Base-by-base conservation (phyloP, 768 basidiomycete species). In the Chlorophyllum brunneum region DNA sequence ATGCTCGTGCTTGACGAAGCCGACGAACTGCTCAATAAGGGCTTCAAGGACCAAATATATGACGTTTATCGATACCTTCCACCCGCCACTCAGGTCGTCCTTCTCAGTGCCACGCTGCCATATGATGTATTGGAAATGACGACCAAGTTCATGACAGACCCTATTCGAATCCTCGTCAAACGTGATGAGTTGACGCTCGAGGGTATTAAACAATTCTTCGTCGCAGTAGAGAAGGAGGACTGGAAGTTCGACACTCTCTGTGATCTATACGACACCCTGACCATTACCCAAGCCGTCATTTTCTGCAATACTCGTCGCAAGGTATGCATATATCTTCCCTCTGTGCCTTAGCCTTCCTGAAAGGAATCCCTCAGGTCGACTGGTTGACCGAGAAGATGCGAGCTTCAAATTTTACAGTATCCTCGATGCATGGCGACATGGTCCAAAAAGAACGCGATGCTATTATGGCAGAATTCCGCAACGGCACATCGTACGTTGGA, bases 351-450 rank as follows among this genome's bases (percentile, higher is more conserved):
- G 10, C 23, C 33, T 3, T 33, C 38, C 38, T 43, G 54, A 26
- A 59, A 56, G 57, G 18, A 54, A 24, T 10, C 26, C 59, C 24
- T 48, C 52, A 92, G 90, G 90, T 98, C 56, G 95, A 98, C 70
- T 98, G 94, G 94, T 67, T 99, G 60, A 98, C 95, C 53, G 94
- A 98, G 72, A 98, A 98, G 72, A 95, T 98, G 90, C 86, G 93
- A 51, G 83, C 85, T n/a, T 90, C 92, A n/a, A 94, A 98, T 69
- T 99, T 98, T 68, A 98, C 95, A 26, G 95, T 98, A 33, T 95
- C 92, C 27, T 88, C 88, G 13, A 92, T 93, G 90, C 90, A 94
- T 55, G 94, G 93, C 47, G 94, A 95, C 67, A 95, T 95, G 93
- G 87, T 84, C 5, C 94, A 95, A 69, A 92, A 91, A 63, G 93